Evolutionary conservation across 176 grass and related monocot genomes (phyloP).

Genomic region (Aegilops sharonensis): DNA sequence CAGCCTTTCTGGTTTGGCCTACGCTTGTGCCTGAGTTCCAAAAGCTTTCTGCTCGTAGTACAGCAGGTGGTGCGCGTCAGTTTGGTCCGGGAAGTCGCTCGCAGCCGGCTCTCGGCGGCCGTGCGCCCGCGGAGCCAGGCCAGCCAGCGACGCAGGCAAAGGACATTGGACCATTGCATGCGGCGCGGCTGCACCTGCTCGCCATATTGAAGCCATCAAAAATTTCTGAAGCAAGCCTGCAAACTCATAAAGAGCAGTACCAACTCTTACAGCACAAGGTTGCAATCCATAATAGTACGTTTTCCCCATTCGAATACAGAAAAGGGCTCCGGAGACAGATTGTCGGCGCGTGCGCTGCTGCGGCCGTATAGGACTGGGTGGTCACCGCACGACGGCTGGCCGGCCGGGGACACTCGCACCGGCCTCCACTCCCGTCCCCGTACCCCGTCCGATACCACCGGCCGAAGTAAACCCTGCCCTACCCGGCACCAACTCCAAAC

Average conservation of each 20-base stretch:
- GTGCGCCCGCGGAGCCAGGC: not conserved
- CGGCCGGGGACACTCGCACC: slow-evolving; percentile 24
- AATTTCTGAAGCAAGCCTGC: too few species aligned
- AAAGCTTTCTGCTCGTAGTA: not conserved
- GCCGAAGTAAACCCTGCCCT: too few species aligned
- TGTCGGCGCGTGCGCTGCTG: slow-evolving; percentile 20
- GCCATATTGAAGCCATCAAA: not conserved
- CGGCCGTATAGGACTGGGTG: not conserved
- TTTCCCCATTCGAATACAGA: not conserved
- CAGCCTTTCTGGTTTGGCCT: not conserved
- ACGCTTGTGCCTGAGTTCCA: not conserved
- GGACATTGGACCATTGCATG: not conserved
- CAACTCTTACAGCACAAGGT: too few species aligned
- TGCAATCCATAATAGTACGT: too few species aligned
- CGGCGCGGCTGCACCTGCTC: not conserved
- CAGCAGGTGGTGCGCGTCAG: not conserved
- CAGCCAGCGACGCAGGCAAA: not conserved
- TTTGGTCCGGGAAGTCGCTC: not conserved
- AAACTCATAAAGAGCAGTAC: too few species aligned
- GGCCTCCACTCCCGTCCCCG: slow-evolving; percentile 16
- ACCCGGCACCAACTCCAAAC: not conserved
- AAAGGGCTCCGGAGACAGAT: not conserved
- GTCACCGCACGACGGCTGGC: not conserved
- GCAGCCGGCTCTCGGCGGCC: not conserved
- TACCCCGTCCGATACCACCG: not conserved